Percentiles rank a stretch among this genome's conserved stretches.
These are phyloP conservation scores for Ceratocystis destructans DNA, from an alignment of 2,329 filamentous ascomycete species.

Conservation along the genomic window DNA sequence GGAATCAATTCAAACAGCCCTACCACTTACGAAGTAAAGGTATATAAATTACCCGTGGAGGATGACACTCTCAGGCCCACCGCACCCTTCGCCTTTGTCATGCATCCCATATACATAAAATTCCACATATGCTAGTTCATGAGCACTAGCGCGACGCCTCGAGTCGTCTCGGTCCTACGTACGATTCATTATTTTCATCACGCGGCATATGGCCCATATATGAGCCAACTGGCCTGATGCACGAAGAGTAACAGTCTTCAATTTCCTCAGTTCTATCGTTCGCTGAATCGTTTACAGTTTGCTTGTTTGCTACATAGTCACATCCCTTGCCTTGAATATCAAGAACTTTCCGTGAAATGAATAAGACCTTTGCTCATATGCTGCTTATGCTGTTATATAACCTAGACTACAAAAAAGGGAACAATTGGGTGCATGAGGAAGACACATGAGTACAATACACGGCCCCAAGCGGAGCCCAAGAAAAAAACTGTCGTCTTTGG, in stretches of 20 bases:
- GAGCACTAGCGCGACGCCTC: not conserved
- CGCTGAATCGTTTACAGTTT: not conserved
- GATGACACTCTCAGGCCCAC: not conserved
- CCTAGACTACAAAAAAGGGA: conserved; percentile 7
- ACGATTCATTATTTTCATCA: not conserved
- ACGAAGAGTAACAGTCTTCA: not conserved
- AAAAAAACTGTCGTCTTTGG: not conserved
- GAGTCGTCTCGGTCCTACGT: not conserved
- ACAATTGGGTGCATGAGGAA: not conserved
- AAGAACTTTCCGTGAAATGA: not conserved
- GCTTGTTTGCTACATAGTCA: not conserved
- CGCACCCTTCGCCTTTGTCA: not conserved
- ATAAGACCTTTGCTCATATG: not conserved
- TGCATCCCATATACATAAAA: not conserved
- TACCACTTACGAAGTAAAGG: conserved; percentile 1
- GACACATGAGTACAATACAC: not conserved
- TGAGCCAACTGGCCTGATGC: too few species aligned
- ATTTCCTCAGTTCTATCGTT: not conserved
- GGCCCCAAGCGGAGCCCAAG: not conserved
- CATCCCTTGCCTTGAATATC: not conserved
- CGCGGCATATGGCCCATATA: not conserved
- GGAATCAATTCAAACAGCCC: not conserved
- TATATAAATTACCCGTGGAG: not conserved
- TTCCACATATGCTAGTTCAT: not conserved
- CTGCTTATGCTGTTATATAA: not conserved